These are phyloP conservation scores for Malus asiatica DNA, from an alignment of 306 rosid species.

Conservation along the genomic window DNA sequence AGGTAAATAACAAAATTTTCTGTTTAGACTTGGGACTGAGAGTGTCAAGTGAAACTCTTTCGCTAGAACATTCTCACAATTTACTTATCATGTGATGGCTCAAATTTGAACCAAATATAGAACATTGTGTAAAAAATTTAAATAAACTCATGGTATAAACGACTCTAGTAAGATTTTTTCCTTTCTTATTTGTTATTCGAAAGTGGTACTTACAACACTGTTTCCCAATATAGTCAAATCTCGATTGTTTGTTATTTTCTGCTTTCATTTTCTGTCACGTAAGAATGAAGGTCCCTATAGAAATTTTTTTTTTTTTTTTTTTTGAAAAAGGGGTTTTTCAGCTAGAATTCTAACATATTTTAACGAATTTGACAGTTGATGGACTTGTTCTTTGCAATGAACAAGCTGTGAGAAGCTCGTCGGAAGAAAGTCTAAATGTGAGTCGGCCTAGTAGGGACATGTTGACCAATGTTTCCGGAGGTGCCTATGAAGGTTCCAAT, in stretches of 20 bases:
- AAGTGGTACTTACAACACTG: not conserved
- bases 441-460: conserved; percentile 39
- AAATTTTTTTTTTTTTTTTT: not conserved
- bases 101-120: not conserved
- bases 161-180: not conserved
- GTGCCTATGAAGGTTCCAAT: conserved; percentile 54
- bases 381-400: conserved; percentile 86
- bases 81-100: not conserved
- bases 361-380: conserved; percentile 56
- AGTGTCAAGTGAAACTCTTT: not conserved
- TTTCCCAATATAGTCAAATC: not conserved
- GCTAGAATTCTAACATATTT: conserved; percentile 25
- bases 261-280: not conserved
- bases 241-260: not conserved
- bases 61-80: not conserved
- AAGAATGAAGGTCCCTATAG: not conserved
- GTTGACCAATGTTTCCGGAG: conserved; percentile 50
- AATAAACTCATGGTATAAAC: not conserved
- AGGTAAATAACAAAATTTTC: conserved; percentile 32
- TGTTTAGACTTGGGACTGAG: not conserved
- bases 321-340: not conserved
- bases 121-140: not conserved
- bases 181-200: not conserved
- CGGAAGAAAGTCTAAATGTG: conserved; percentile 37
- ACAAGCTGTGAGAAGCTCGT: conserved; percentile 53